Percentiles rank a stretch among this genome's conserved stretches.
These are phyloP conservation scores for Kingdonia uniflora DNA, from an alignment of 164 flowering plant genomes.

Conservation along the genomic window DNA sequence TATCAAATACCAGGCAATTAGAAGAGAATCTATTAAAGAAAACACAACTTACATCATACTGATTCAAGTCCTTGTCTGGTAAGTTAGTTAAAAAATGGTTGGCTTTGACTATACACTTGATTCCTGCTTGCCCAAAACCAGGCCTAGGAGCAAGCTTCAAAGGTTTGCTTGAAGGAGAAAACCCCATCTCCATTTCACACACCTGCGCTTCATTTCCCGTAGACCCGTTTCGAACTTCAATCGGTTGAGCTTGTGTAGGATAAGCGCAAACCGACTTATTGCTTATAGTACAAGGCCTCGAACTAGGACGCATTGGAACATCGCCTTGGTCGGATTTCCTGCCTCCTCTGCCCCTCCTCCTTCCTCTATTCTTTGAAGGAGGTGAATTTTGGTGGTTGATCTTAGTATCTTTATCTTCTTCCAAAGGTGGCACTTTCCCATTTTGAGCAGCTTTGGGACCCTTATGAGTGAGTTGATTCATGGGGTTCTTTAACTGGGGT, in stretches of 20 bases:
- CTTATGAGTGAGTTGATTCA: slow-evolving; percentile 34
- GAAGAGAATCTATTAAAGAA: slow-evolving; percentile 1
- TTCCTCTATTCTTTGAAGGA: slow-evolving; percentile 40
- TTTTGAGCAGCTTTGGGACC: slow-evolving; percentile 43
- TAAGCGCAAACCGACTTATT: slow-evolving; percentile 21
- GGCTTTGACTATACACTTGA: slow-evolving; percentile 85
- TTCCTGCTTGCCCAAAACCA: slow-evolving; percentile 73
- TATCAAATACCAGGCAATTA: slow-evolving; percentile 1
- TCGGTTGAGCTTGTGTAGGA: slow-evolving; percentile 10
- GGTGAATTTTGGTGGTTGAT: slow-evolving; percentile 34
- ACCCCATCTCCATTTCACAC: slow-evolving; percentile 37
- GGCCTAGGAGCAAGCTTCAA: slow-evolving; percentile 65
- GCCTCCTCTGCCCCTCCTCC: slow-evolving; percentile 63
- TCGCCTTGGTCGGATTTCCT: slow-evolving; percentile 60
- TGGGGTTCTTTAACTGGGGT: slow-evolving; percentile 42
- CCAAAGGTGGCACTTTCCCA: slow-evolving; percentile 58
- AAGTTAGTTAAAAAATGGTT: slow-evolving; percentile 89
- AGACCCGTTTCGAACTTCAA: slow-evolving; percentile 19
- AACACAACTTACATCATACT: slow-evolving; percentile 72
- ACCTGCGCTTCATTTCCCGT: slow-evolving; percentile 24
- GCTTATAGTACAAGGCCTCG: slow-evolving; percentile 40
- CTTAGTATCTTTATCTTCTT: slow-evolving; percentile 33
- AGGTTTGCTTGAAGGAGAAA: slow-evolving; percentile 68
- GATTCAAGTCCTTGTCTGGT: slow-evolving; percentile 79
- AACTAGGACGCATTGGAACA: slow-evolving; percentile 41